Percentiles rank a stretch among this genome's conserved stretches.
Conservation (phyloP, 805 yeast species). For the Saccharomycodes ludwigii region DNA sequence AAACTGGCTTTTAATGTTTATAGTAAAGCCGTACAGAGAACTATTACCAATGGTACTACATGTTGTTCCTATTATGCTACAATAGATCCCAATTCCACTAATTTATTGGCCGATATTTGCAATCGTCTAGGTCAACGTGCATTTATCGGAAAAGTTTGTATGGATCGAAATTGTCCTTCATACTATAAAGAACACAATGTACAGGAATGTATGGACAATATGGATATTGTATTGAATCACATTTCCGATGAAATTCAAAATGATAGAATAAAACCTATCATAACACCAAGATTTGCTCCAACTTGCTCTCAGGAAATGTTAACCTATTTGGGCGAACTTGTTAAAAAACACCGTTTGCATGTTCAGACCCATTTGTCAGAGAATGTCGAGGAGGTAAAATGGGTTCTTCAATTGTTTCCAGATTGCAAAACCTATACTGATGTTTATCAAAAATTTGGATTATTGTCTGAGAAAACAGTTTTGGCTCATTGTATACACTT, state of each 20-base stretch:
- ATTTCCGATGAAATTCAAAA: constrained; percentile 32
- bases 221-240: constrained; percentile 34
- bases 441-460: constrained; percentile 55
- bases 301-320: constrained; percentile 59
- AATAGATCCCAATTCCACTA: constrained; percentile 65
- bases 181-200: constrained; percentile 45
- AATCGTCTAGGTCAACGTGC: constrained; percentile 70
- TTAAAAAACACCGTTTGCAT: constrained; percentile 39
- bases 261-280: constrained; percentile 51
- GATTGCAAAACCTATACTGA: constrained; percentile 55
- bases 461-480: constrained; percentile 56
- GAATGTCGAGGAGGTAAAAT: constrained; percentile 57
- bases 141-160: constrained; percentile 84
- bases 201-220: constrained; percentile 42
- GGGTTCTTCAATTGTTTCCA: constrained; percentile 68
- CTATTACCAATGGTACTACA: constrained; percentile 76
- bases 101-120: constrained; percentile 62
- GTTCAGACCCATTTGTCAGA: constrained; percentile 91
- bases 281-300: constrained; percentile 93
- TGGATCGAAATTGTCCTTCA: constrained; percentile 74
- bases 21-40: constrained; percentile 49
- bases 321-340: constrained; percentile 47
- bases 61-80: constrained; percentile 89
- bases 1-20: constrained; percentile 51
- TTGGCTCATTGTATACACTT: constrained; percentile 86